A percentile compares a stretch with the other conserved stretches of the same genome.
Conservation (phyloP, 2,329 filamentous ascomycete genomes). For the Ascochyta pisi region DNA sequence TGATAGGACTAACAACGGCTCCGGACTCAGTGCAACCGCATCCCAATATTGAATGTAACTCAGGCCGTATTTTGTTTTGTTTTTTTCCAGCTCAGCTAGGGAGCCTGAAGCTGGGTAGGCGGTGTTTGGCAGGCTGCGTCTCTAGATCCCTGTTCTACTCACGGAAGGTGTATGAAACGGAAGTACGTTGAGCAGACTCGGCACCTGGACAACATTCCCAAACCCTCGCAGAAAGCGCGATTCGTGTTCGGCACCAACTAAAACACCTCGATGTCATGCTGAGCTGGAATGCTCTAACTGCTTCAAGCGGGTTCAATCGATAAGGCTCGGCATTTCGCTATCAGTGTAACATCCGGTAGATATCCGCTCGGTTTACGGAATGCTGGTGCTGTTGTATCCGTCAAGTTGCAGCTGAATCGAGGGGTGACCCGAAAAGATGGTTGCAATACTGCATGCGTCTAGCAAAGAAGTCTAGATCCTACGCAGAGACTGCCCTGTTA, state of each 20-base stretch:
- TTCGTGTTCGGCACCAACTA: not conserved
- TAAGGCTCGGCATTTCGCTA: not conserved
- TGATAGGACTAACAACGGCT: not conserved
- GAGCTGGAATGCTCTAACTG: not conserved
- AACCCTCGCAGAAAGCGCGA: not conserved
- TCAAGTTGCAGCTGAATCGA: not conserved
- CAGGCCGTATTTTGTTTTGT: not conserved
- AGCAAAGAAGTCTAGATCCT: not conserved
- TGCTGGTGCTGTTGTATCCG: not conserved
- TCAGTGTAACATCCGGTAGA: conserved; percentile 8
- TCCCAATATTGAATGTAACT: not conserved
- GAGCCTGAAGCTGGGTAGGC: no score
- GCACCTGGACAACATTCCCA: not conserved
- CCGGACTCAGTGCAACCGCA: not conserved
- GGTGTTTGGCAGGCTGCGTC: no score
- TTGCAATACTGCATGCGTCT: conserved; percentile 1
- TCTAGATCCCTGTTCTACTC: no score
- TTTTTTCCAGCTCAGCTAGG: no score
- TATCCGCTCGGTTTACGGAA: not conserved
- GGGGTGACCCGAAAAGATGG: not conserved
- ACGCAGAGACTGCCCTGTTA: not conserved
- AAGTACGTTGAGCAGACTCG: not conserved
- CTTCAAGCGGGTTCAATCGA: conserved; percentile 3
- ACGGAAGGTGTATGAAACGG: not conserved
- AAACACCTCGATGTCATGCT: not conserved